Evolutionary conservation across 345 rosid genomes (phyloP).

Genomic region (Sisymbrium altissimum): DNA sequence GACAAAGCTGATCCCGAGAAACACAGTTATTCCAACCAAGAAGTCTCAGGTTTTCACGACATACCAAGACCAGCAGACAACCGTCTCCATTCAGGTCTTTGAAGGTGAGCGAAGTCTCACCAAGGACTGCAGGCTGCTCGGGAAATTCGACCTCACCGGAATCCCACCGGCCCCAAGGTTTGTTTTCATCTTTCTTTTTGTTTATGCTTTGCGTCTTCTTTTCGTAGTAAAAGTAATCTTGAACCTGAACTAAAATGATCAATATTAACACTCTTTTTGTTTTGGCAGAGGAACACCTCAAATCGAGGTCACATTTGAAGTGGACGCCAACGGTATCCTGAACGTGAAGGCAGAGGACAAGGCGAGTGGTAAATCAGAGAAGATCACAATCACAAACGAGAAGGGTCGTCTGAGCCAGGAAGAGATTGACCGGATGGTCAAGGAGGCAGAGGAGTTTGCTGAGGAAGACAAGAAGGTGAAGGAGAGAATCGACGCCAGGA

Average conservation of each 20-base stretch:
- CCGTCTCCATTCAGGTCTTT: conserved; percentile 35
- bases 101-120: conserved; percentile 45
- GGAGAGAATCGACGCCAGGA: conserved; percentile 74
- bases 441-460: conserved; percentile 38
- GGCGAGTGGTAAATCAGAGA: conserved; percentile 36
- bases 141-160: conserved; percentile 36
- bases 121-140: conserved; percentile 39
- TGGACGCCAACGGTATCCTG: conserved; percentile 38
- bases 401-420: conserved; percentile 32
- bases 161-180: conserved; percentile 41
- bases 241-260: neutral
- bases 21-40: conserved; percentile 37
- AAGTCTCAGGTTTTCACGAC: conserved; percentile 38
- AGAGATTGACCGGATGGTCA: conserved; percentile 35
- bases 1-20: conserved; percentile 35
- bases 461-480: conserved; percentile 40
- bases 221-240: neutral
- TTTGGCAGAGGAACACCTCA: conserved; percentile 32
- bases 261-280: neutral
- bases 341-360: conserved; percentile 42
- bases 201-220: neutral
- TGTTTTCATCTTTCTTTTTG: neutral
- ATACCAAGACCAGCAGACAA: conserved; percentile 38
- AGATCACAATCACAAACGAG: conserved; percentile 32
- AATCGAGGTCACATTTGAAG: conserved; percentile 39